Conservation (phyloP, 2,329 filamentous ascomycete species). For the Pseudogymnoascus sp. region DNA sequence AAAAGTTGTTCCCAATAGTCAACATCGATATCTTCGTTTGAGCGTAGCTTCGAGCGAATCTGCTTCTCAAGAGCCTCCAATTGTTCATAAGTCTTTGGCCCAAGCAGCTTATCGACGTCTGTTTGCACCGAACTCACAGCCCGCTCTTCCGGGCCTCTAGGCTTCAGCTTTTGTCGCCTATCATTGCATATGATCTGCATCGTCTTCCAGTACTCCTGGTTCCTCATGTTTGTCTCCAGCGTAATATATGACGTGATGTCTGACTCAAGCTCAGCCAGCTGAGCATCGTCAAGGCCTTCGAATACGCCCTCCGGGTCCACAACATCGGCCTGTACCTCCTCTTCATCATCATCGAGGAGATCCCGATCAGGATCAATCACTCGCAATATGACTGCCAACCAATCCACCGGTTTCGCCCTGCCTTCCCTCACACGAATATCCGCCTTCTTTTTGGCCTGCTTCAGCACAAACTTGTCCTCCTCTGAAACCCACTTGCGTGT, state of each 20-base stretch:
- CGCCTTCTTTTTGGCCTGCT: constrained; percentile 96
- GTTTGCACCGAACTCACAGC: constrained; percentile 74
- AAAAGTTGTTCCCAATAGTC: constrained; percentile 97
- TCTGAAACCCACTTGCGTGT: constrained; percentile 80
- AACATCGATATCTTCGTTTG: constrained; percentile 85
- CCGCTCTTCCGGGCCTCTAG: constrained; percentile 53
- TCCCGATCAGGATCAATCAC: constrained; percentile 81
- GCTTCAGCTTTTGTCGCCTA: constrained; percentile 57
- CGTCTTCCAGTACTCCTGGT: constrained; percentile 87
- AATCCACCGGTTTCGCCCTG: constrained; percentile 86
- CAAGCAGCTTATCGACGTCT: constrained; percentile 81
- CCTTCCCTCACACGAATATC: constrained; percentile 88
- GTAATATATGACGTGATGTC: constrained; percentile 75
- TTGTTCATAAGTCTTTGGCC: constrained; percentile 78
- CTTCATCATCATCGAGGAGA: constrained; percentile 76
- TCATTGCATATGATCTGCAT: constrained; percentile 79
- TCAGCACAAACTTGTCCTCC: constrained; percentile 91
- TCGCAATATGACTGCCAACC: constrained; percentile 81
- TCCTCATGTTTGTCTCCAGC: constrained; percentile 69
- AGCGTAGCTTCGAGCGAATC: constrained; percentile 76
- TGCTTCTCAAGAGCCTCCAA: constrained; percentile 81
- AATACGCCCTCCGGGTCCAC: constrained; percentile 77
- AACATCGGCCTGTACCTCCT: constrained; percentile 64
- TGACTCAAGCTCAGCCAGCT: constrained; percentile 69
- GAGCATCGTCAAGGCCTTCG: constrained; percentile 56